Evolutionary conservation across 2,329 filamentous ascomycete genomes (phyloP).

Genomic region (Monilinia laxa): DNA sequence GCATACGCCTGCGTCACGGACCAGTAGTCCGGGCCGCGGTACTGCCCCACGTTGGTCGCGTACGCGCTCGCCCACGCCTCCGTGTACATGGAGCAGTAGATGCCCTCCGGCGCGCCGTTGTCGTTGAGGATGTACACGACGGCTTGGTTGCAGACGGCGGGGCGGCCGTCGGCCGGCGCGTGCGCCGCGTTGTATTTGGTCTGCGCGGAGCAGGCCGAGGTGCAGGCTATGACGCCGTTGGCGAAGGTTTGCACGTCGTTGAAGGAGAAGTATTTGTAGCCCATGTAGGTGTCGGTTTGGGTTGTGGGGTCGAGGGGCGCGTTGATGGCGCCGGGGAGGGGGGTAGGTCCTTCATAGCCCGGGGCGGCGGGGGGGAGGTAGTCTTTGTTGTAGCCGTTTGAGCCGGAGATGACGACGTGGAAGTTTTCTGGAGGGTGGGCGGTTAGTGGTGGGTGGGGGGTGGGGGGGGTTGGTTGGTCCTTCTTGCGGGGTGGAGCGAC

Average conservation of each 20-base stretch:
- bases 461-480: too few relatives aligned
- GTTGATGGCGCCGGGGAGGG: slow-evolving; percentile 40
- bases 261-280: slow-evolving; percentile 36
- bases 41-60: slow-evolving; percentile 35
- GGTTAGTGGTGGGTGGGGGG: too few relatives aligned
- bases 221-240: slow-evolving; percentile 36
- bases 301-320: slow-evolving; percentile 36
- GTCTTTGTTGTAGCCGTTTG: slow-evolving; percentile 45
- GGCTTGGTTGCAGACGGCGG: slow-evolving; percentile 43
- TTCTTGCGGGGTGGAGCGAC: not conserved
- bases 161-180: slow-evolving; percentile 37
- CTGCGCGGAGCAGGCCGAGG: slow-evolving; percentile 41
- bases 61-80: slow-evolving; percentile 32
- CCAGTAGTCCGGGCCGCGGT: slow-evolving; percentile 19
- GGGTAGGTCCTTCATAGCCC: slow-evolving; percentile 32
- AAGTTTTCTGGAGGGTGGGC: slow-evolving; percentile 32
- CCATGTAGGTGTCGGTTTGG: slow-evolving; percentile 38
- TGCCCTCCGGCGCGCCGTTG: slow-evolving; percentile 42
- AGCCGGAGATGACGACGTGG: slow-evolving; percentile 46
- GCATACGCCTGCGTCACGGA: slow-evolving; percentile 16
- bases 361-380: slow-evolving; percentile 24
- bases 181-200: slow-evolving; percentile 41
- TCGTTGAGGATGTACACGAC: slow-evolving; percentile 43
- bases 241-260: slow-evolving; percentile 26
- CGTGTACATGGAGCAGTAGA: slow-evolving; percentile 41